Percentiles rank a stretch among this genome's conserved stretches.
phyloP scores from a whole-genome alignment of 75 land plant genomes.

The Pinus tabuliformis region DNA sequence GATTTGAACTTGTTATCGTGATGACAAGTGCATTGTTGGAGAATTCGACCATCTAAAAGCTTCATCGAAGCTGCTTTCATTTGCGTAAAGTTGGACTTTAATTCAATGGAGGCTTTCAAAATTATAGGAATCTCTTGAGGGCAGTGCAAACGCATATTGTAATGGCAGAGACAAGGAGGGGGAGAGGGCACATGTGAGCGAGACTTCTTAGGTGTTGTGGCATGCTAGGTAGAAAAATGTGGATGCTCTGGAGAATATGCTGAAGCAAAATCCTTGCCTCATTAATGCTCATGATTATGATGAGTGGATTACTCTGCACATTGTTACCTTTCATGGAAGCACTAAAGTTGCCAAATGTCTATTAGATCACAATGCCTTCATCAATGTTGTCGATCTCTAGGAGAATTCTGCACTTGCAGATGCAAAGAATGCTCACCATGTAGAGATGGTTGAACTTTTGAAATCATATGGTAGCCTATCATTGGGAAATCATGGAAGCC shows the following conservation, averaged over 20 bases:
- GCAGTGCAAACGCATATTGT: too few relatives aligned
- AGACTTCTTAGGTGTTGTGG: slow-evolving; percentile 71
- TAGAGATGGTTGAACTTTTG: too few relatives aligned
- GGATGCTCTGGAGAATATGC: slow-evolving; percentile 53
- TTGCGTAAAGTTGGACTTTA: too few relatives aligned
- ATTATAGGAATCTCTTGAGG: too few relatives aligned
- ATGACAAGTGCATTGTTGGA: too few relatives aligned
- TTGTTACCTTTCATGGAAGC: slow-evolving; percentile 77
- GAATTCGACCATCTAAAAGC: too few relatives aligned
- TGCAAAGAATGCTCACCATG: too few relatives aligned
- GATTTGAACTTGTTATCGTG: too few relatives aligned
- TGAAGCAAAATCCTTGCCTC: slow-evolving; percentile 52
- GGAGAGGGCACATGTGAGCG: slow-evolving; percentile 54
- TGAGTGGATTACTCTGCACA: slow-evolving; percentile 69
- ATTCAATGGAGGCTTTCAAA: too few relatives aligned
- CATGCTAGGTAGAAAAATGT: slow-evolving; percentile 75
- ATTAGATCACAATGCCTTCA: slow-evolving; percentile 60
- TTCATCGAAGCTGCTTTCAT: too few relatives aligned
- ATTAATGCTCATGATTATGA: slow-evolving; percentile 74
- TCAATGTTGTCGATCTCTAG: slow-evolving; percentile 86
- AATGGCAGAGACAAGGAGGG: slow-evolving; percentile 10
- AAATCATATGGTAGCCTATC: too few relatives aligned
- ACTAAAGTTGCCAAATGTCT: slow-evolving; percentile 67
- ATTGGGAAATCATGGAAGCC: too few relatives aligned
- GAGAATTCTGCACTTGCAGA: slow-evolving; percentile 39